A percentile compares a stretch with the other conserved stretches of the same genome.
Evolutionary conservation across 2,329 filamentous ascomycete species (phyloP).

Genomic region (Biscogniauxia mediterranea): DNA sequence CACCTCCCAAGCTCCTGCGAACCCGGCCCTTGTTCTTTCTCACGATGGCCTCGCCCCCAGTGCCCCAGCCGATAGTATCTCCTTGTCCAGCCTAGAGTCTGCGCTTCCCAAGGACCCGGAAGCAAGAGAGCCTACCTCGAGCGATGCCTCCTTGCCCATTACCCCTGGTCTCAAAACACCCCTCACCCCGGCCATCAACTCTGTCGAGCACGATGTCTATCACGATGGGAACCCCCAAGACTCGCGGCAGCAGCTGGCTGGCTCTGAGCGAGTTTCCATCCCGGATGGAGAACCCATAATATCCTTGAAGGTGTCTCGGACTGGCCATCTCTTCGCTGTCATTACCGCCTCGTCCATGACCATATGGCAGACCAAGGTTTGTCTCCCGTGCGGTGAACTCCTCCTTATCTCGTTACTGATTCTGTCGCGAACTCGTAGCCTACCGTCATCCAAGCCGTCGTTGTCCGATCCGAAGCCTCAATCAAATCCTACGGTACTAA

Average conservation of each 20-base stretch:
- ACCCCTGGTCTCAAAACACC: constrained; percentile 50
- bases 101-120: constrained; percentile 22
- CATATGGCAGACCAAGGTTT: constrained; percentile 95
- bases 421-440: constrained; percentile 55
- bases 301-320: constrained; percentile 73
- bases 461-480: constrained; percentile 78
- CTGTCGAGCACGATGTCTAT: constrained; percentile 55
- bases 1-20: constrained; percentile 56
- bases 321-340: constrained; percentile 80
- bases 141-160: constrained; percentile 35
- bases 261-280: constrained; percentile 39
- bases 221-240: constrained; percentile 31
- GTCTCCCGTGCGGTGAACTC: constrained; percentile 23
- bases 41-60: constrained; percentile 57
- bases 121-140: constrained; percentile 28
- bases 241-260: constrained; percentile 27
- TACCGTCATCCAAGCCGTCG: constrained; percentile 80
- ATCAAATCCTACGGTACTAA: constrained; percentile 83
- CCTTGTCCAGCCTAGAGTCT: constrained; percentile 24
- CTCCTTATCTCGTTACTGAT: constrained; percentile 23
- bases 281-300: constrained; percentile 61
- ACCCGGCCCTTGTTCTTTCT: constrained; percentile 49
- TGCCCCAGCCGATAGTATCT: constrained; percentile 36
- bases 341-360: constrained; percentile 83
- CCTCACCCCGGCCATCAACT: constrained; percentile 55